These are phyloP conservation scores for Xylaria castorea DNA, from an alignment of 495 filamentous ascomycete genomes.

Conservation along the genomic window DNA sequence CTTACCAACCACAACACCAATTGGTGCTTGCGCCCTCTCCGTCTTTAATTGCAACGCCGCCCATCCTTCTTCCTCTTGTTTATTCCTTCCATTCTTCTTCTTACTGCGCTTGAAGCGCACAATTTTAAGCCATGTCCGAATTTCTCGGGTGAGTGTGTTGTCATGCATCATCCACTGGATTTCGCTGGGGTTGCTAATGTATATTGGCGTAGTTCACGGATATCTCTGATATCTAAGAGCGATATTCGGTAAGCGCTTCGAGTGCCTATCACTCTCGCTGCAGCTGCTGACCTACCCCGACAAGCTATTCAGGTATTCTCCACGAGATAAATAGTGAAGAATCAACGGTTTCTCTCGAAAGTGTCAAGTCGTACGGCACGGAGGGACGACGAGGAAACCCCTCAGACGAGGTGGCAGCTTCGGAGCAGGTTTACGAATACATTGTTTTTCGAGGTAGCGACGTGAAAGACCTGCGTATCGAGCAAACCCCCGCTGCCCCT, in stretches of 20 bases:
- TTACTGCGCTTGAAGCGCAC: slow-evolving; percentile 39
- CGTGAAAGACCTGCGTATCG: slow-evolving; percentile 96
- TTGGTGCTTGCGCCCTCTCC: slow-evolving; percentile 25
- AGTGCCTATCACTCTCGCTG: slow-evolving; percentile 8
- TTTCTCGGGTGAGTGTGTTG: slow-evolving; percentile 54
- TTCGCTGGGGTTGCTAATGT: slow-evolving; percentile 34
- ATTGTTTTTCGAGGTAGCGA: slow-evolving; percentile 99
- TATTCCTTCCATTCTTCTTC: slow-evolving; percentile 24
- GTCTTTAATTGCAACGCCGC: slow-evolving; percentile 1
- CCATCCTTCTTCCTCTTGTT: slow-evolving; percentile 5
- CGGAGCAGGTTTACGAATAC: slow-evolving; percentile 92
- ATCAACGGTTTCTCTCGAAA: slow-evolving; percentile 94
- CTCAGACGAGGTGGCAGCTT: slow-evolving; percentile 79
- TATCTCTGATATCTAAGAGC: slow-evolving; percentile 93
- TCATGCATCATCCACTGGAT: background rate
- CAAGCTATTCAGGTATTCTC: slow-evolving; percentile 90
- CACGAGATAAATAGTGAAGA: slow-evolving; percentile 98
- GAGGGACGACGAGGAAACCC: slow-evolving; percentile 84
- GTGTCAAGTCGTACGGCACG: slow-evolving; percentile 90
- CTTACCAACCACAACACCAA: slow-evolving; percentile 16
- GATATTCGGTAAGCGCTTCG: slow-evolving; percentile 80
- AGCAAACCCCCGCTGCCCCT: slow-evolving; percentile 66
- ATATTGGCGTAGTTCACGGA: slow-evolving; percentile 63
- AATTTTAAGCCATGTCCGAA: slow-evolving; percentile 53
- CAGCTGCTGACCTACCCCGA: slow-evolving; percentile 39